Evolutionary conservation across 768 basidiomycete species (phyloP), one percentile per base, ranked within the genome.

Genomic region (Cyclocybe cylindracea): DNA sequence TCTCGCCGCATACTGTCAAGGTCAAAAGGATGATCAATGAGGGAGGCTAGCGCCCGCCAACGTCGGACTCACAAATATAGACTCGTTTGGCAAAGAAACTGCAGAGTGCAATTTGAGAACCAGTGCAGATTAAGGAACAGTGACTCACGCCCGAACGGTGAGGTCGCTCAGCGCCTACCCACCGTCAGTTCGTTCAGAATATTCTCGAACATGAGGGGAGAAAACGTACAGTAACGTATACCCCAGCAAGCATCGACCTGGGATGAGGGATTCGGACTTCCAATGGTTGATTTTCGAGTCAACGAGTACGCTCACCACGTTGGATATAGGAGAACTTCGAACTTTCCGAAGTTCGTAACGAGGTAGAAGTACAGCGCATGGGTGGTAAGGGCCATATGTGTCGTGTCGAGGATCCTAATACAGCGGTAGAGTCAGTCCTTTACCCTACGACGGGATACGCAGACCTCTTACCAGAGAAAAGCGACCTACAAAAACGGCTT

Each of bases 21-120:
- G 14, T 31, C 19, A 3, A 33, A 14, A 40, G 24, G 24, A 24
- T 24, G 24, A 2, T 24, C 5, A 24, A 24, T 5, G 24, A 24
- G 24, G 24, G 2, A 24, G 2, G 24, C 5, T 24, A 5, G 5
- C 24, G 24, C 24, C 24, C 2, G 5, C 5, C 24, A 24, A 24
- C 2, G 24, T 24, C 9, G 2, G 8, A 55, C 60, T 46, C 36
- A 63, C 64, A 43, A 34, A 50, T 45, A 33, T 45, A 60, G 14
- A 65, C 60, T 35, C 64, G 48, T 33, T 51, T 50, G 6, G 60
- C 61, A 38, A 63, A 63, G 31, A 62, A 57, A 13, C 60, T 65
- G 44, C 32, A 14, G 10, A 41, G 13, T 2, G 10, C 11, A 29
- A 7, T 13, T 32, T 44, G 36, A 44, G 33, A n/a, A 34, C 32